Evolutionary conservation across 192 early-diverging fungal species (phyloP).

Genomic region (Powellomyces hirtus): DNA sequence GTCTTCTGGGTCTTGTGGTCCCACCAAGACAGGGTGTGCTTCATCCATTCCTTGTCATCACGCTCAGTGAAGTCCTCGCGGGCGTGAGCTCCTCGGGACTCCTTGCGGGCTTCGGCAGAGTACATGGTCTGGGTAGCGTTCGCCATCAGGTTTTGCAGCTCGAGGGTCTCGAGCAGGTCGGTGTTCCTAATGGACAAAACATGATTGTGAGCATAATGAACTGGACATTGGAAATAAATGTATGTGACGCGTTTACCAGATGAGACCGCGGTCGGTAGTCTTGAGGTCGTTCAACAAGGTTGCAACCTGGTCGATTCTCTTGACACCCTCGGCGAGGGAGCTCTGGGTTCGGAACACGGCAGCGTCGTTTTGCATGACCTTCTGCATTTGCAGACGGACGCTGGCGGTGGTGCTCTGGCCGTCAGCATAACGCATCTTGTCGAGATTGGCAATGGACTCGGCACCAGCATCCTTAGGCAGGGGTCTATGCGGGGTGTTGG

Average conservation of each 20-base stretch:
- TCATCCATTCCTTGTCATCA: constrained; percentile 96
- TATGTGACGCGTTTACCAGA: constrained; percentile 63
- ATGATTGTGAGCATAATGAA: background rate
- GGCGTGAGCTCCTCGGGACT: constrained; percentile 97
- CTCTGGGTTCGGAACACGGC: constrained; percentile 95
- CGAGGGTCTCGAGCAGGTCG: constrained; percentile 93
- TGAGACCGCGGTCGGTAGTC: constrained; percentile 87
- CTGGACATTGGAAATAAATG: constrained; percentile 1
- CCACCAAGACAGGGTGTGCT: constrained; percentile 96
- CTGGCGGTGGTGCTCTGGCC: constrained; percentile 79
- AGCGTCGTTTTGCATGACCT: constrained; percentile 95
- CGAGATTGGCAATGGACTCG: constrained; percentile 90
- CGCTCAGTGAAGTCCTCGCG: constrained; percentile 90
- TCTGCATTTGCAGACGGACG: constrained; percentile 94
- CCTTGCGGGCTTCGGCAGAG: constrained; percentile 87
- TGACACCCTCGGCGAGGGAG: constrained; percentile 84
- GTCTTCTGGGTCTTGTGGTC: constrained; percentile 74
- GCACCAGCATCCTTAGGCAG: constrained; percentile 83
- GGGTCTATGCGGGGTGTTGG: constrained; percentile 79
- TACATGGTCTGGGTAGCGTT: constrained; percentile 86
- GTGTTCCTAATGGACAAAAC: constrained; percentile 65
- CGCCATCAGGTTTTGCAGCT: constrained; percentile 96
- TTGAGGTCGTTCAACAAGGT: constrained; percentile 77
- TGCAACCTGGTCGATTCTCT: constrained; percentile 82
- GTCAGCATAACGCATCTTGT: constrained; percentile 83